Base-by-base conservation (phyloP, 768 basidiomycete species). In the Boletales sp. region DNA sequence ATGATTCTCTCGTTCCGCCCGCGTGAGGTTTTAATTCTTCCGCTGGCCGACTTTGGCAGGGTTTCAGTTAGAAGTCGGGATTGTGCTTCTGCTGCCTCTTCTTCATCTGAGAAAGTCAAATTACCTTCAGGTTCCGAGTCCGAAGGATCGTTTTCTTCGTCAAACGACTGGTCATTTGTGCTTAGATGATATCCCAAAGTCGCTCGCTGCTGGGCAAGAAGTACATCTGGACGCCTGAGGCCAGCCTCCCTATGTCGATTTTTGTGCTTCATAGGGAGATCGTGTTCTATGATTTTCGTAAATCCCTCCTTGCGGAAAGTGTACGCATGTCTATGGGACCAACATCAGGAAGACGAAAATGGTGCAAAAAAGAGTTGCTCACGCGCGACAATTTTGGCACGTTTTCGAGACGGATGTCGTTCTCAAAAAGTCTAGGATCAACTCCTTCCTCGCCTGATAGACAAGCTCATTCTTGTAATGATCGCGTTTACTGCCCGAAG, bases 221-320 rank as follows among this genome's bases (percentile, higher is more conserved):
- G 74, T 14, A 97, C 88, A 64, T 94, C 78, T 13, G 86, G 89
- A n/a, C 90, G 81, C 57, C 73, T 82, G 48, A 84, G 65, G 12
- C 77, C 72, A 10, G 79, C 46, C 15, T 80, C 75, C 6, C 64
- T 60, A 63, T 85, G 78, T 36, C 72, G 68, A 40, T 67, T 76
- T 68, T 90, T 93, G 65, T 92, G 85, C 68, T 93, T 95, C 2
- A 67, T 44, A 7, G 90, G 75, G 30, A 98, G 77, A 59, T 94
- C 94, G 62, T 91, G 90, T 71, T 98, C 94, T 63, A 98, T 86
- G 48, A 99, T 79, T 71, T 97, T 98, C 44, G 88, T 91, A 67
- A 89, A 78, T 0, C 90, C 92, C 63, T 99, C 97, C 68, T 92
- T 97, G 46, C 94, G 86, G 70, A 89, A 92, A 0, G 93, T 91